Evolutionary conservation across 176 grass and related monocot species (phyloP).

Genomic region (Triticum timopheevii): DNA sequence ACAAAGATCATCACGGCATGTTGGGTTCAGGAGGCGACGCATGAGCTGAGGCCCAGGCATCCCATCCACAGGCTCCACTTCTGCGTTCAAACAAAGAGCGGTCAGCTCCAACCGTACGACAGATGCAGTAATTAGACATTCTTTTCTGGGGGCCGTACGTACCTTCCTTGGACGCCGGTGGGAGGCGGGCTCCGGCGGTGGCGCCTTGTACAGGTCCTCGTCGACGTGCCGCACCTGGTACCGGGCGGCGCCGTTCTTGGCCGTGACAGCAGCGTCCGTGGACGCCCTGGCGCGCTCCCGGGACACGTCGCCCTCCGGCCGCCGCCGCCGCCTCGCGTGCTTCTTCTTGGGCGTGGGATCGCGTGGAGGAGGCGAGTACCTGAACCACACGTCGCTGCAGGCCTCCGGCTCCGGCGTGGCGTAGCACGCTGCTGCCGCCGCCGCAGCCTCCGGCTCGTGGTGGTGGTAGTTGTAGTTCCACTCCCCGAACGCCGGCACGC

Average conservation of each 20-base stretch:
- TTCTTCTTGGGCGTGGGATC: conserved; percentile 1
- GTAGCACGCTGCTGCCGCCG: not conserved
- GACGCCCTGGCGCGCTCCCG: not conserved
- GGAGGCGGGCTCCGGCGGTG: not conserved
- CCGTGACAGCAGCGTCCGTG: not conserved
- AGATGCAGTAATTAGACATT: not conserved
- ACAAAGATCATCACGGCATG: too few relatives aligned
- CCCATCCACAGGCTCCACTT: conserved; percentile 20
- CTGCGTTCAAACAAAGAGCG: not conserved
- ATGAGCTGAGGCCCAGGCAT: conserved; percentile 28
- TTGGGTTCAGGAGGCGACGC: not conserved
- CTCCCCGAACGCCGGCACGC: conserved; percentile 44
- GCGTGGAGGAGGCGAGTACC: conserved; percentile 30
- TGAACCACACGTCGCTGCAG: conserved; percentile 42
- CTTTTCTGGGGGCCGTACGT: not conserved
- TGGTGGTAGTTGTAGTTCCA: conserved; percentile 44
- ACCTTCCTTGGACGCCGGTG: not conserved
- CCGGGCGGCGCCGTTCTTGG: not conserved
- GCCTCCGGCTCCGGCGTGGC: conserved; percentile 19
- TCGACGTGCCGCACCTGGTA: conserved; percentile 12
- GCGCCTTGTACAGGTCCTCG: conserved; percentile 38
- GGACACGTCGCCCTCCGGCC: not conserved
- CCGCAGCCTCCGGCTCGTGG: not conserved
- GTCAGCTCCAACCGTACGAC: too few relatives aligned
- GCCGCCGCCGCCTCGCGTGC: not conserved